Evolutionary conservation across 306 rosid species (phyloP).

Genomic region (Ceratonia siliqua): DNA sequence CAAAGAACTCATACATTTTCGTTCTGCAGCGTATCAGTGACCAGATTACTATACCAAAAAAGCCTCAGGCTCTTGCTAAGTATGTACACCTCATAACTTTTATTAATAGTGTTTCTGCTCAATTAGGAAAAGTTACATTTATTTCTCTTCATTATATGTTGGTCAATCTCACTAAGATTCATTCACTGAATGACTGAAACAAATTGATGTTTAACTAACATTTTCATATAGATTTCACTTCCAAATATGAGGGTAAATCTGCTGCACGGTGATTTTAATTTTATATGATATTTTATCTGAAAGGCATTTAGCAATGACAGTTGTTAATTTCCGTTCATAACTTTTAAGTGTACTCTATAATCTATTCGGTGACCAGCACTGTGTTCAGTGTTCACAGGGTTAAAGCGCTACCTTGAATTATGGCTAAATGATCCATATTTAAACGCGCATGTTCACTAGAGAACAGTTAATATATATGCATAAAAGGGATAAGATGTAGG

Average conservation of each 20-base stretch:
- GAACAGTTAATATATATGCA: not conserved
- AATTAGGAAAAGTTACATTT: not conserved
- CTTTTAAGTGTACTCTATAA: not conserved
- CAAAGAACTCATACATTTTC: slow-evolving; percentile 30
- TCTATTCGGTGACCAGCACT: not conserved
- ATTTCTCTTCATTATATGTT: not conserved
- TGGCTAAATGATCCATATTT: not conserved
- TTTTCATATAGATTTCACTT: slow-evolving; percentile 5
- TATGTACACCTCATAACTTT: slow-evolving; percentile 43
- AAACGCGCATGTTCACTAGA: not conserved
- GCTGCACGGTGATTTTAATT: not conserved
- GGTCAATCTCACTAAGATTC: slow-evolving; percentile 8
- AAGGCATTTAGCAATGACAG: not conserved
- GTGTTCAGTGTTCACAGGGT: not conserved
- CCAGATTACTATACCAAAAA: slow-evolving; percentile 35
- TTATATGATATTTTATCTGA: slow-evolving; percentile 5
- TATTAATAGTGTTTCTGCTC: not conserved
- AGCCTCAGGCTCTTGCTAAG: slow-evolving; percentile 47
- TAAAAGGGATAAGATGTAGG: not conserved
- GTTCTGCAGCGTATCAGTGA: slow-evolving; percentile 57
- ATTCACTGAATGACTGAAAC: slow-evolving; percentile 17
- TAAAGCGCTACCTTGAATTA: slow-evolving; percentile 3
- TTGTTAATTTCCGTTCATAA: slow-evolving; percentile 4
- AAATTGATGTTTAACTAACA: not conserved
- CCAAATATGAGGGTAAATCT: not conserved